Evolutionary conservation across 495 filamentous ascomycete genomes (phyloP).

Genomic region (Sporormia fimetaria): DNA sequence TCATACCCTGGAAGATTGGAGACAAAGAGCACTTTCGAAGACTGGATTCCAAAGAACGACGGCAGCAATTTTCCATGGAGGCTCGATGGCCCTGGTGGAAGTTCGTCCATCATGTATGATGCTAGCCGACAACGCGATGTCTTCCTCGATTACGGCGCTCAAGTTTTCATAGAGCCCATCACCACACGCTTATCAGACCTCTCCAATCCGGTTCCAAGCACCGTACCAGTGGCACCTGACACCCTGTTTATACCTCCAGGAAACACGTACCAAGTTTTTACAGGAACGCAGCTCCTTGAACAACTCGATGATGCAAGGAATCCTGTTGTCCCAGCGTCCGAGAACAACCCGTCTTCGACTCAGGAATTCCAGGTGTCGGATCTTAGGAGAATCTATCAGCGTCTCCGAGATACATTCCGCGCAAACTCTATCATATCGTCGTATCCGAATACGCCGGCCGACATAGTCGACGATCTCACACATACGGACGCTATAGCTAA

Average conservation of each 20-base stretch:
- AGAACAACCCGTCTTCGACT: constrained; percentile 1
- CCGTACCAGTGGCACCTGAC: constrained; percentile 4
- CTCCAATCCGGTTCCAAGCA: constrained; percentile 13
- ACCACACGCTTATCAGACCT: constrained; percentile 41
- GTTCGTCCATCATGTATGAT: no score
- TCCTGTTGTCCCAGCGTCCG: constrained; percentile 13
- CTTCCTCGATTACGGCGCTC: constrained; percentile 53
- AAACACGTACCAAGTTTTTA: constrained; percentile 42
- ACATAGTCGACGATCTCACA: constrained; percentile 39
- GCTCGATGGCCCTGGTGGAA: no score
- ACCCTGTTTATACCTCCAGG: no score
- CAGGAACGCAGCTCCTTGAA: constrained; percentile 31
- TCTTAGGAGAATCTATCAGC: constrained; percentile 66
- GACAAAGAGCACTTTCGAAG: constrained; percentile 46
- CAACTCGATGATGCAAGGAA: constrained; percentile 24
- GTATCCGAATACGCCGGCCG: constrained; percentile 30
- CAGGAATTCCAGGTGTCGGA: constrained; percentile 36
- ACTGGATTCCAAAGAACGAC: constrained; percentile 55
- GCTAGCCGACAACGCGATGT: constrained; percentile 31
- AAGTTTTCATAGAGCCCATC: constrained; percentile 49
- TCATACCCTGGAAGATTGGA: constrained; percentile 58
- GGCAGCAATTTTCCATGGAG: constrained; percentile 3
- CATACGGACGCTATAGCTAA: constrained; percentile 58
- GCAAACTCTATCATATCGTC: constrained; percentile 53
- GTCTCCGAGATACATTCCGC: constrained; percentile 65